Evolutionary conservation across 2,329 filamentous ascomycete species (phyloP), one percentile per base, ranked within the genome.

Genomic region (Trichoderma afroharzianum): DNA sequence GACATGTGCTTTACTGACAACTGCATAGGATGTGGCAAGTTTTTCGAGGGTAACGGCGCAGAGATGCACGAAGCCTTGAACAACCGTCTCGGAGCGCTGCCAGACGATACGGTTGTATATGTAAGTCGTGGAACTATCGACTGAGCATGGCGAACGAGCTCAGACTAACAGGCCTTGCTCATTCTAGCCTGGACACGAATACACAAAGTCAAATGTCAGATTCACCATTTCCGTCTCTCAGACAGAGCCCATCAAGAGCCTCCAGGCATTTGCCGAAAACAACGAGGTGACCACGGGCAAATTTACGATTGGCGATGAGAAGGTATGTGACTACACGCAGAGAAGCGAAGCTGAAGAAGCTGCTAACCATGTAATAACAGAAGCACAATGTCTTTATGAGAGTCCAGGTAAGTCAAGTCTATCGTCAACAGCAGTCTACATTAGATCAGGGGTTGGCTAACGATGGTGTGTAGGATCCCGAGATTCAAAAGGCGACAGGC

Each of bases 371-470:
- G 14, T 2, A 6, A 61, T 11, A 33, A 57, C 74, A 95, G 93
- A 84, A 93, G 83, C 94, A 98, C 81, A 99, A 99, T 78, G 93
- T 97, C 2, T 99, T 99, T 78, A 98, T 99, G 96, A 88, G 93
- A 75, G 87, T 97, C 43, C 86, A 92, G 76, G 92, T 93, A 83
- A 84, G 89, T 82, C 8, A 83, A 84, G 89, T 82, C 8, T 24
- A 30, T 6, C 5, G 1, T 24, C 6, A 7, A 24, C 14, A 30
- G 50, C 12, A 30, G 11, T 12, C 5, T 30, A 12, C 53, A 8
- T 0, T 14, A 7, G 15, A 43, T 43, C 12, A 36, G 15, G 24
- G 14, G 47, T 28, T 57, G 33, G 43, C 72, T 75, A 50, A 71
- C 55, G 6, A 24, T 26, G 33, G 43, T 9, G 8, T 59, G 30